Percentiles rank a stretch among this genome's conserved stretches.
phyloP scores from a whole-genome alignment of 2,329 filamentous ascomycete species.

The Cladosporium halotolerans region DNA sequence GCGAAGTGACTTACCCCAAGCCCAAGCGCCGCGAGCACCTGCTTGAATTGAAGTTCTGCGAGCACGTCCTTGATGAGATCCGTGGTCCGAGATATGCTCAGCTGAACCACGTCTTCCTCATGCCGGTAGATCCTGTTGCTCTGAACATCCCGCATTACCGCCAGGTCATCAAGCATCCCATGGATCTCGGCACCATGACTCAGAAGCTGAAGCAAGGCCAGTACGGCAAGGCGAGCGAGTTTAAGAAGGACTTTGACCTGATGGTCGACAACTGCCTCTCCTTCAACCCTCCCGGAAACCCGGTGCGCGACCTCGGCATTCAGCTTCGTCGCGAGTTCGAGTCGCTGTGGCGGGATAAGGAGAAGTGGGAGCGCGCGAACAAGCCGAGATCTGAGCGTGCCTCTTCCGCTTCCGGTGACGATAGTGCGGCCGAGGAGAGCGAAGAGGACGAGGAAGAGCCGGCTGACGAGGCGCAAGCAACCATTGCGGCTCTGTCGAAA shows the following conservation, averaged over 20 bases:
- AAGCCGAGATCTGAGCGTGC: slow-evolving; percentile 59
- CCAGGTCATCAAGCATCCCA: slow-evolving; percentile 90
- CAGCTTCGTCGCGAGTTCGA: slow-evolving; percentile 71
- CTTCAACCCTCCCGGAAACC: slow-evolving; percentile 78
- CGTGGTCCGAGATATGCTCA: slow-evolving; percentile 64
- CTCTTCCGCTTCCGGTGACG: slow-evolving; percentile 60
- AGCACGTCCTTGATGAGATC: slow-evolving; percentile 72
- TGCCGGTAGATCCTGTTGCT: slow-evolving; percentile 86
- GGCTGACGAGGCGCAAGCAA: slow-evolving; percentile 36
- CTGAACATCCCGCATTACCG: slow-evolving; percentile 91
- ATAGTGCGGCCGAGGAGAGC: slow-evolving; percentile 63
- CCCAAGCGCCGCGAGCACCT: slow-evolving; percentile 87
- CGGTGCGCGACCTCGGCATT: slow-evolving; percentile 66
- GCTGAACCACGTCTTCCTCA: slow-evolving; percentile 68
- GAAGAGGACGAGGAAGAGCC: slow-evolving; percentile 46
- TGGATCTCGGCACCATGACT: slow-evolving; percentile 83
- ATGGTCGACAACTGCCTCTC: slow-evolving; percentile 87
- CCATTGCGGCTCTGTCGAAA: slow-evolving; percentile 66
- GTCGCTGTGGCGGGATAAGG: slow-evolving; percentile 68
- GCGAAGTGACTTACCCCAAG: slow-evolving; percentile 85
- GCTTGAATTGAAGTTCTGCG: slow-evolving; percentile 83
- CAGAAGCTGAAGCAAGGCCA: slow-evolving; percentile 70
- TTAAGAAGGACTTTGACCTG: slow-evolving; percentile 73
- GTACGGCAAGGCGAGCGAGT: slow-evolving; percentile 76
- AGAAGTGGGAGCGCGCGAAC: slow-evolving; percentile 72